Evolutionary conservation across 1,139 yeast genomes (phyloP).

Genomic region (Debaryomyces fabryi): DNA sequence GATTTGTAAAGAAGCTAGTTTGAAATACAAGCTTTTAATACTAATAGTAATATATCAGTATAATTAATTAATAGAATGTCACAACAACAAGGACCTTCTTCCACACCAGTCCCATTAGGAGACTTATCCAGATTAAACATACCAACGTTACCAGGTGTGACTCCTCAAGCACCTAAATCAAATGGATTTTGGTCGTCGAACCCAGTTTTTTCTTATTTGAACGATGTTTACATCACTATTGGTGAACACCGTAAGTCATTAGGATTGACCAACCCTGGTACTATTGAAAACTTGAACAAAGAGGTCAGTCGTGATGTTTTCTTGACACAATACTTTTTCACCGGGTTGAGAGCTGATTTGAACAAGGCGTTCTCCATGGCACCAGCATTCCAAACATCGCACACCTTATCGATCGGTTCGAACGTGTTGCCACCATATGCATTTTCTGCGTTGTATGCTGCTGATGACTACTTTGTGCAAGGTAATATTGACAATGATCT

Average conservation of each 20-base stretch:
- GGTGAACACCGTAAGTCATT: constrained; percentile 79
- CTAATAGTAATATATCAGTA: constrained; percentile 6
- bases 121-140: constrained; percentile 56
- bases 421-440: constrained; percentile 89
- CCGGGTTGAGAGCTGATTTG: constrained; percentile 95
- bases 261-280: constrained; percentile 89
- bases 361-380: constrained; percentile 88
- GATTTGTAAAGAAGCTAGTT: constrained; percentile 6
- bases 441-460: constrained; percentile 86
- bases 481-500: constrained; percentile 89
- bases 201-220: constrained; percentile 80
- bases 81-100: constrained; percentile 14
- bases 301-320: constrained; percentile 94
- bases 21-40: background rate
- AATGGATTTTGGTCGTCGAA: constrained; percentile 79
- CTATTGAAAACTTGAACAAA: constrained; percentile 89
- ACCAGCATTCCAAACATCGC: constrained; percentile 97
- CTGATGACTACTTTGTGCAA: constrained; percentile 83
- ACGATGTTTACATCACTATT: constrained; percentile 74
- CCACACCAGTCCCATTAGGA: constrained; percentile 44
- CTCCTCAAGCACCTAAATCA: constrained; percentile 52
- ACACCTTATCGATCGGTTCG: constrained; percentile 89
- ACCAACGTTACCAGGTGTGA: constrained; percentile 61
- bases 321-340: constrained; percentile 85
- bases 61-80: constrained; percentile 9